Percentiles rank a stretch among this genome's conserved stretches.
These are phyloP conservation scores for Pyrenophora graminea DNA, from an alignment of 2,329 filamentous ascomycete genomes.

Conservation along the genomic window DNA sequence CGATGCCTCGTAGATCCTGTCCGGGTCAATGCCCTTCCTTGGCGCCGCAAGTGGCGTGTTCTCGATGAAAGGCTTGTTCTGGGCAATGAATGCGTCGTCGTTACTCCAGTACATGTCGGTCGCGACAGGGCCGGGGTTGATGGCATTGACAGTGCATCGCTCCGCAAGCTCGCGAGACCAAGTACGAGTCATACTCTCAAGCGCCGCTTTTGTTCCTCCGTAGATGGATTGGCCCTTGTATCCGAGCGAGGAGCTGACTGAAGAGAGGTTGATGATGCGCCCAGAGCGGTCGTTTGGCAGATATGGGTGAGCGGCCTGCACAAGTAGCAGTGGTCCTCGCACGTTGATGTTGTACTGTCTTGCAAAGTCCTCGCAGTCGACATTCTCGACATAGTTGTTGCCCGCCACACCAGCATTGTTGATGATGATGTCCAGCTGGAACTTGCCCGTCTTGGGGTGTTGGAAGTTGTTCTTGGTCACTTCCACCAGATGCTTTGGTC, in stretches of 20 bases:
- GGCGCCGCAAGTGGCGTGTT: constrained; percentile 67
- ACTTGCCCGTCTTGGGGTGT: constrained; percentile 56
- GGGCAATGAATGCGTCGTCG: constrained; percentile 60
- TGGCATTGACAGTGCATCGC: constrained; percentile 65
- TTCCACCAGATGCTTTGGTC: constrained; percentile 63
- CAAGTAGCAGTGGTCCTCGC: constrained; percentile 75
- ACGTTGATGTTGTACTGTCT: constrained; percentile 80
- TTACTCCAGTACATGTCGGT: constrained; percentile 66
- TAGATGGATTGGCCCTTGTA: constrained; percentile 65
- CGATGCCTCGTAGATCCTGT: constrained; percentile 55
- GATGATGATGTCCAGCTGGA: constrained; percentile 80
- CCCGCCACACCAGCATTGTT: constrained; percentile 78
- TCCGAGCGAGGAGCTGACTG: constrained; percentile 62
- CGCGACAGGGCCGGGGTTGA: constrained; percentile 69
- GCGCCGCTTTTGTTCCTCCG: constrained; percentile 67
- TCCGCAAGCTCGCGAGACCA: constrained; percentile 68
- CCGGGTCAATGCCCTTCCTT: constrained; percentile 64
- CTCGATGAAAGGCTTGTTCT: constrained; percentile 64
- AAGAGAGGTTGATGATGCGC: constrained; percentile 65
- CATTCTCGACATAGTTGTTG: constrained; percentile 68
- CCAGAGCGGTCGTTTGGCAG: constrained; percentile 71
- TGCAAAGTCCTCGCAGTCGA: constrained; percentile 68
- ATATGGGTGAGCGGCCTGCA: constrained; percentile 72
- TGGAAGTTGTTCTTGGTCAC: constrained; percentile 64
- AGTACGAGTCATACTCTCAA: constrained; percentile 71